These are phyloP conservation scores for Babesia ovata DNA, from an alignment of 169 alveolate species.

Conservation along the genomic window DNA sequence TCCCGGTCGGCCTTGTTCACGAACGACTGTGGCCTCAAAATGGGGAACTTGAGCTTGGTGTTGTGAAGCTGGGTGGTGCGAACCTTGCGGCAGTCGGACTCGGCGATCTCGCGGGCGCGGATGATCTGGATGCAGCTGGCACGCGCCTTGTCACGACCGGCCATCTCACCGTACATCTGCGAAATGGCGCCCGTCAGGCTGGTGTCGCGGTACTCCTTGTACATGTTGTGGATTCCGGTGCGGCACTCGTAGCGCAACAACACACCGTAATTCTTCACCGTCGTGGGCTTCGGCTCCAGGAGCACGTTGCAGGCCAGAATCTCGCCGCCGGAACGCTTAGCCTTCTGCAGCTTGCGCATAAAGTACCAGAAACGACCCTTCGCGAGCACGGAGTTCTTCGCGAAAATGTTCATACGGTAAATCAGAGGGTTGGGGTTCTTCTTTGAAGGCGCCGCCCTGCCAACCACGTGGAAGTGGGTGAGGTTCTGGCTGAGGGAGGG, in stretches of 20 bases:
- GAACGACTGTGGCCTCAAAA: constrained; percentile 58
- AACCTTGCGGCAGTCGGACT: constrained; percentile 85
- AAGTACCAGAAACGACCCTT: constrained; percentile 97
- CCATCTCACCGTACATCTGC: constrained; percentile 96
- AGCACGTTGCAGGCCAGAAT: constrained; percentile 89
- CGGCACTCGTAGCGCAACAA: constrained; percentile 97
- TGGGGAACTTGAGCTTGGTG: constrained; percentile 89
- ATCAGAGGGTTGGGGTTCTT: constrained; percentile 88
- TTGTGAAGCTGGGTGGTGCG: constrained; percentile 85
- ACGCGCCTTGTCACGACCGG: constrained; percentile 97
- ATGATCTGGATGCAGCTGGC: constrained; percentile 92
- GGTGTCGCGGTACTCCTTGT: constrained; percentile 98
- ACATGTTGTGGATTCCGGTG: constrained; percentile 98
- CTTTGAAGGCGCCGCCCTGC: constrained; percentile 94
- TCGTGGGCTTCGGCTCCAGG: constrained; percentile 87
- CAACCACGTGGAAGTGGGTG: constrained; percentile 93
- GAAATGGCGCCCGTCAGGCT: constrained; percentile 95
- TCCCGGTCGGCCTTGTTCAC: constrained; percentile 44
- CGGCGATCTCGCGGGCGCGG: constrained; percentile 84
- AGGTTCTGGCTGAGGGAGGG: constrained; percentile 76
- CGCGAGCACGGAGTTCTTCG: constrained; percentile 95
- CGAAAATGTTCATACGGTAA: constrained; percentile 97
- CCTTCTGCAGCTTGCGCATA: constrained; percentile 93
- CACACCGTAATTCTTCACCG: constrained; percentile 96
- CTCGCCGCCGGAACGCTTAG: constrained; percentile 95